Evolutionary conservation across 108 stramenopile genomes (phyloP).

Genomic region (Aurantiochytrium sp.): DNA sequence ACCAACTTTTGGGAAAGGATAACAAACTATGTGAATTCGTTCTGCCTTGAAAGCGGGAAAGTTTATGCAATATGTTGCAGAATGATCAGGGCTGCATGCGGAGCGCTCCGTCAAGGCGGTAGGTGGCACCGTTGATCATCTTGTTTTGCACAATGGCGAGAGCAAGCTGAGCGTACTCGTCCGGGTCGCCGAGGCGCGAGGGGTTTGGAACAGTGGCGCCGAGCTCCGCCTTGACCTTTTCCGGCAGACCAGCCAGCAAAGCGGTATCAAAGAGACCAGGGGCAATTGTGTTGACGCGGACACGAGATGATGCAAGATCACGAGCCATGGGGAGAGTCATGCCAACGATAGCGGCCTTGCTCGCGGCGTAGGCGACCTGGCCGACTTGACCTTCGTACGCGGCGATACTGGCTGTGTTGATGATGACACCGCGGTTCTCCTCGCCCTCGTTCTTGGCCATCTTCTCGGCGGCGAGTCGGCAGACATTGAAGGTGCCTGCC

Average conservation of each 20-base stretch:
- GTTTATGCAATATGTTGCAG: no score
- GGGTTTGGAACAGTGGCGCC: slow-evolving; percentile 78
- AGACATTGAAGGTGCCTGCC: slow-evolving; percentile 86
- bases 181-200: slow-evolving; percentile 51
- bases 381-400: slow-evolving; percentile 88
- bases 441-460: slow-evolving; percentile 54
- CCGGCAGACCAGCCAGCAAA: slow-evolving; percentile 73
- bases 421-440: slow-evolving; percentile 69
- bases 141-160: slow-evolving; percentile 43
- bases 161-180: slow-evolving; percentile 46
- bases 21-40: no score
- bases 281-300: slow-evolving; percentile 82
- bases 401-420: slow-evolving; percentile 87
- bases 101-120: slow-evolving; percentile 82
- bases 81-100: slow-evolving; percentile 66
- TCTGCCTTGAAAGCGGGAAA: no score
- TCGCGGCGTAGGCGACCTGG: slow-evolving; percentile 80
- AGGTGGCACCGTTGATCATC: slow-evolving; percentile 64
- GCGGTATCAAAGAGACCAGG: slow-evolving; percentile 87
- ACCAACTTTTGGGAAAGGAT: no score
- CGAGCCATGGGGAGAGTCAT: slow-evolving; percentile 76
- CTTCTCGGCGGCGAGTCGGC: slow-evolving; percentile 73
- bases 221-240: slow-evolving; percentile 64
- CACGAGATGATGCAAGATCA: slow-evolving; percentile 67
- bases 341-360: slow-evolving; percentile 79